These are phyloP conservation scores for Plenodomus biglobosus DNA, from an alignment of 2,329 filamentous ascomycete genomes.

Conservation along the genomic window DNA sequence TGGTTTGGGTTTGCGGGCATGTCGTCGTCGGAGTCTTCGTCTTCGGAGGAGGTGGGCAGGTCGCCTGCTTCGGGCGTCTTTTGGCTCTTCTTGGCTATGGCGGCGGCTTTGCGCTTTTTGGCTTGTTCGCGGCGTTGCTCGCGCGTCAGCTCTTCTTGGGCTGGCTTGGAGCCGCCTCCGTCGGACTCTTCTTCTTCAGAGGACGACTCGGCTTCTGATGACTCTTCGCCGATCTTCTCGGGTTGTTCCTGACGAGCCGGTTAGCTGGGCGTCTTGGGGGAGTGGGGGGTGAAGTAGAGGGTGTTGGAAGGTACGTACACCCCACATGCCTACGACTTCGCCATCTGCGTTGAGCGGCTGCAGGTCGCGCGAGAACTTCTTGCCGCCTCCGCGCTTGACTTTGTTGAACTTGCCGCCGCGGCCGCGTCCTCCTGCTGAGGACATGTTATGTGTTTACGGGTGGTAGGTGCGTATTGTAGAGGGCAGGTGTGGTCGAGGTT, in stretches of 20 bases:
- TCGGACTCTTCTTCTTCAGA: conserved; percentile 50
- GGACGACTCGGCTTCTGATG: conserved; percentile 43
- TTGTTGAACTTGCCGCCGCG: conserved; percentile 95
- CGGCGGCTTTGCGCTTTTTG: conserved; percentile 88
- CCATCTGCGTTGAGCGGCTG: conserved; percentile 87
- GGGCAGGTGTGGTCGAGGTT: conserved; percentile 2
- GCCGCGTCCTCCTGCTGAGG: conserved; percentile 62
- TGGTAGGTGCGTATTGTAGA: conserved; percentile 8
- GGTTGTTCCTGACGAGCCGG: conserved; percentile 30
- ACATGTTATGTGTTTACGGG: conserved; percentile 44
- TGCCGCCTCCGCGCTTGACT: conserved; percentile 89
- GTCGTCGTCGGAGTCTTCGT: conserved; percentile 59
- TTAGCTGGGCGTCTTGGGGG: conserved; percentile 17
- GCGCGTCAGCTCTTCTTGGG: conserved; percentile 67
- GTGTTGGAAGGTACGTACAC: conserved; percentile 50
- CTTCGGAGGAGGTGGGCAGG: conserved; percentile 71
- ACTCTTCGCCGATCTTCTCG: conserved; percentile 56
- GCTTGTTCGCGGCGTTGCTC: conserved; percentile 85
- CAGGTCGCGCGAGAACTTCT: conserved; percentile 91
- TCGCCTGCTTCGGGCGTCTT: conserved; percentile 79
- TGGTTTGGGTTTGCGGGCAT: conserved; percentile 94
- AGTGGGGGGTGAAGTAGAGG: not conserved
- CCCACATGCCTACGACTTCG: conserved; percentile 87
- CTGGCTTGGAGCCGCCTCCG: conserved; percentile 45
- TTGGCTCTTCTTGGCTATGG: conserved; percentile 73